Evolutionary conservation across 257 asterid genomes (phyloP).

Genomic region (Primulina huaijiensis): DNA sequence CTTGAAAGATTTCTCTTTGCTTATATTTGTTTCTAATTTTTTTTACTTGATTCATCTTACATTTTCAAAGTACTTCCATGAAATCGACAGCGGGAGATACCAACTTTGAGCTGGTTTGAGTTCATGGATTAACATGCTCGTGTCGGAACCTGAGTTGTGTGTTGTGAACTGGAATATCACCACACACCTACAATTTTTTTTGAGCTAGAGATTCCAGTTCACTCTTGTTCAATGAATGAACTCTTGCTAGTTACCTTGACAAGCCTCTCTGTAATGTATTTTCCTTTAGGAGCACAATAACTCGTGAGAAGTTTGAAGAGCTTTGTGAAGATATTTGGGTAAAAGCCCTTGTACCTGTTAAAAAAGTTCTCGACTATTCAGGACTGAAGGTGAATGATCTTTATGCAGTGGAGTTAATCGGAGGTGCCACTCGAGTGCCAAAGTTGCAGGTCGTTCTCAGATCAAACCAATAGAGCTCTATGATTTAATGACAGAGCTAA

Average conservation of each 20-base stretch:
- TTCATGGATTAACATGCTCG: neutral
- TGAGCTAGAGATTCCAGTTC: conserved; percentile 9
- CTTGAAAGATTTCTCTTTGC: conserved; percentile 10
- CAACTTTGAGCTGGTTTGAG: neutral
- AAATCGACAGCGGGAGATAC: neutral
- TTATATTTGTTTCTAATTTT: conserved; percentile 1
- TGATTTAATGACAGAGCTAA: neutral
- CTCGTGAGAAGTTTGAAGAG: conserved; percentile 96
- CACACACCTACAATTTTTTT: neutral
- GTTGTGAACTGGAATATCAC: neutral
- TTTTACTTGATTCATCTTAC: neutral
- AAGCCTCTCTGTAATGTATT: conserved; percentile 13
- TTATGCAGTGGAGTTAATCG: conserved; percentile 93
- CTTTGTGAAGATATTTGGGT: conserved; percentile 90
- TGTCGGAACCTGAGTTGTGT: neutral
- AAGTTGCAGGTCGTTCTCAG: conserved; percentile 73
- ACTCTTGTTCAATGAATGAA: conserved; percentile 9
- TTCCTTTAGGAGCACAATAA: conserved; percentile 77
- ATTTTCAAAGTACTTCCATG: neutral
- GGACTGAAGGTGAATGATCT: conserved; percentile 73
- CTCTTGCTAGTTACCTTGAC: conserved; percentile 6
- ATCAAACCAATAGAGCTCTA: conserved; percentile 13
- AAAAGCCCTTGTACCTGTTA: conserved; percentile 75
- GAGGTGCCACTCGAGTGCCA: conserved; percentile 99
- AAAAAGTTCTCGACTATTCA: conserved; percentile 70